Percentiles rank a stretch among this genome's conserved stretches.
phyloP scores from a whole-genome alignment of 352 stramenopile species.

The Phytopythium chamaehyphon region DNA sequence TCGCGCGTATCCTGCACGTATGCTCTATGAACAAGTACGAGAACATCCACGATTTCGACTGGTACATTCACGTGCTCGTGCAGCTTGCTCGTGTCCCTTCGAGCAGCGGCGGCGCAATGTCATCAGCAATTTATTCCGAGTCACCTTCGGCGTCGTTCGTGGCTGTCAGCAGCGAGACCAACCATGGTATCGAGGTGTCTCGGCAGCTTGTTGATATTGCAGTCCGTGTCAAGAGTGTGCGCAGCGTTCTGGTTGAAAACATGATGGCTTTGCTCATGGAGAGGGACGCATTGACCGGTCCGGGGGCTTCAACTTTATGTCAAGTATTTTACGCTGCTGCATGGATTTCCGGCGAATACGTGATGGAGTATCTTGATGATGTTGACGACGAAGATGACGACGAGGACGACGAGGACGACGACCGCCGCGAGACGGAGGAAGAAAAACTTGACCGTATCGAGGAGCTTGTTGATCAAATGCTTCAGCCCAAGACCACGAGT shows the following conservation, averaged over 20 bases:
- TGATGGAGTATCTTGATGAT: slow-evolving; percentile 88
- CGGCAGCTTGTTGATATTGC: slow-evolving; percentile 96
- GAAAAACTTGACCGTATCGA: slow-evolving; percentile 87
- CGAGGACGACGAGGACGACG: slow-evolving; percentile 71
- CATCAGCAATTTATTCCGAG: slow-evolving; percentile 26
- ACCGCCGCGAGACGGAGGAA: slow-evolving; percentile 62
- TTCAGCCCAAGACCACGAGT: slow-evolving; percentile 74
- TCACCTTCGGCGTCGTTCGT: slow-evolving; percentile 23
- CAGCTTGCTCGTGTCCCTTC: slow-evolving; percentile 89
- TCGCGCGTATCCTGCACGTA: slow-evolving; percentile 95
- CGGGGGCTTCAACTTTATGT: slow-evolving; percentile 79
- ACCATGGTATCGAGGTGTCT: slow-evolving; percentile 84
- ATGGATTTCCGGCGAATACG: slow-evolving; percentile 98
- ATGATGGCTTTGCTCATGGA: slow-evolving; percentile 94
- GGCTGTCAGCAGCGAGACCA: slow-evolving; percentile 15
- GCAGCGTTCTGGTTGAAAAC: slow-evolving; percentile 92
- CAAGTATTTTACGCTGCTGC: slow-evolving; percentile 94
- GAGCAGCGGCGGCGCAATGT: slow-evolving; percentile 33
- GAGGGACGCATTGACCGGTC: slow-evolving; percentile 66
- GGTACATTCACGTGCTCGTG: slow-evolving; percentile 98
- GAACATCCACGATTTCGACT: slow-evolving; percentile 97
- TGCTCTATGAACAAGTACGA: slow-evolving; percentile 98
- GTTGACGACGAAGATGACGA: slow-evolving; percentile 74
- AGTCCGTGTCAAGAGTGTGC: slow-evolving; percentile 95
- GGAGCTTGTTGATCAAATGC: slow-evolving; percentile 74